Base-by-base conservation (phyloP, 2,329 filamentous ascomycete species). In the Aspergillus sp. region DNA sequence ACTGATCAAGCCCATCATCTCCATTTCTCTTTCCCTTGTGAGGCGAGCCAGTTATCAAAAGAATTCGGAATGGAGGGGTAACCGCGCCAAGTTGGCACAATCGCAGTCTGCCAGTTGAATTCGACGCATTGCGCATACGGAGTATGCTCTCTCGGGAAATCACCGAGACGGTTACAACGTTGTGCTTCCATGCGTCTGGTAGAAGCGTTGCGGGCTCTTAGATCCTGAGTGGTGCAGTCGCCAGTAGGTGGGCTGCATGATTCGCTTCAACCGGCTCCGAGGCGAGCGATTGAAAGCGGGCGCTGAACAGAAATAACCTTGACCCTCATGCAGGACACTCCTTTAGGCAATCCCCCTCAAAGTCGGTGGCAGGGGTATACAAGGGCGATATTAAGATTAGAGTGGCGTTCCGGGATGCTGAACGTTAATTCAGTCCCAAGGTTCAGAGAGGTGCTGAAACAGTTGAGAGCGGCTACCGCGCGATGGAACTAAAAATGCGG, bases 381-480 rank as follows among this genome's bases (percentile, higher is more conserved):
- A 31, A 41, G 11, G 41, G 6, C 43, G 11, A 22, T 53, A 34
- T 22, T 38, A 43, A 54, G 46, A 46, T 28, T 38, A 17, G 19
- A 25, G 58, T 57, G 51, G 48, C 54, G 52, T 25, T 22, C 34
- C 25, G 15, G 13, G 22, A 43, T 51, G 47, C 31, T 46, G 41
- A 53, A 57, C 28, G 47, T 54, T 60, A 50, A 59, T 51, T 38
- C 47, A 15, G 49, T 52, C 52, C 31, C 46, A 51, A 31, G 46
- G 47, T 54, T 59, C 19, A 47, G 30, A 58, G 56, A 38, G 49
- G 45, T 52, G 56, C 22, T 58, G 52, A 31, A 60, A 57, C 47
- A 31, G 46, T 23, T 48, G 7, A 5, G 11, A 15, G 60, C 60
- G 60, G 60, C 60, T 62, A 62, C 49, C 54, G 60, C 60, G 60